These are phyloP conservation scores for Boechera divaricarpa DNA, from an alignment of 345 rosid genomes.

Conservation along the genomic window DNA sequence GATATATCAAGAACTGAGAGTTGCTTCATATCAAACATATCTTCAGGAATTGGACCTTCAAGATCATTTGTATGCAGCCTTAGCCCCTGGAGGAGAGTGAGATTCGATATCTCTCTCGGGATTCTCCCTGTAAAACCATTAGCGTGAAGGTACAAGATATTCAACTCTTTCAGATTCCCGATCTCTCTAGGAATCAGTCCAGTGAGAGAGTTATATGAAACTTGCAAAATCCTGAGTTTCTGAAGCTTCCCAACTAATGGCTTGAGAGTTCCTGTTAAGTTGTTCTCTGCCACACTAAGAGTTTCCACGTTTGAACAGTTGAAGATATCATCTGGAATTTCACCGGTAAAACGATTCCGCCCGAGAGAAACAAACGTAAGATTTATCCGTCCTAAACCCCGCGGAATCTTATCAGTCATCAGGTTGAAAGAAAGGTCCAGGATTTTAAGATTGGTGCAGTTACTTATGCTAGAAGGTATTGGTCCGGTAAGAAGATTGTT, in stretches of 20 bases:
- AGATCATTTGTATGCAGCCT: conserved; percentile 53
- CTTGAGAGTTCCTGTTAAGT: conserved; percentile 63
- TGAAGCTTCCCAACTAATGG: conserved; percentile 64
- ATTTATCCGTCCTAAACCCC: conserved; percentile 68
- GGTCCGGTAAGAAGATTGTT: conserved; percentile 69
- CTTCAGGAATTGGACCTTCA: conserved; percentile 64
- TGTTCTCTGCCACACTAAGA: conserved; percentile 53
- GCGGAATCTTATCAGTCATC: conserved; percentile 62
- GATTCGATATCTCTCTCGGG: conserved; percentile 66
- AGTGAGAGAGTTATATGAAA: conserved; percentile 54
- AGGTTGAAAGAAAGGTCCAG: conserved; percentile 53
- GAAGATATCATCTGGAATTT: conserved; percentile 79
- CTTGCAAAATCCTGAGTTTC: conserved; percentile 51
- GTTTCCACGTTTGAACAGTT: conserved; percentile 57
- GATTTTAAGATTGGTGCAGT: conserved; percentile 62
- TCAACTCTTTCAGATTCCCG: conserved; percentile 62
- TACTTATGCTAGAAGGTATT: conserved; percentile 71
- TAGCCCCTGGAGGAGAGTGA: conserved; percentile 76
- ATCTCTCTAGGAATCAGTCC: conserved; percentile 74
- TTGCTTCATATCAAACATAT: conserved; percentile 57
- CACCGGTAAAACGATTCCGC: conserved; percentile 61
- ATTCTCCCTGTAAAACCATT: conserved; percentile 66
- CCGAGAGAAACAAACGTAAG: conserved; percentile 56
- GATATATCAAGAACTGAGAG: conserved; percentile 61
- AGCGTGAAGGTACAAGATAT: conserved; percentile 50